Percentiles rank a stretch among this genome's conserved stretches.
Conservation (phyloP, 2,329 filamentous ascomycete species). For the Aureobasidium leucospermi region DNA sequence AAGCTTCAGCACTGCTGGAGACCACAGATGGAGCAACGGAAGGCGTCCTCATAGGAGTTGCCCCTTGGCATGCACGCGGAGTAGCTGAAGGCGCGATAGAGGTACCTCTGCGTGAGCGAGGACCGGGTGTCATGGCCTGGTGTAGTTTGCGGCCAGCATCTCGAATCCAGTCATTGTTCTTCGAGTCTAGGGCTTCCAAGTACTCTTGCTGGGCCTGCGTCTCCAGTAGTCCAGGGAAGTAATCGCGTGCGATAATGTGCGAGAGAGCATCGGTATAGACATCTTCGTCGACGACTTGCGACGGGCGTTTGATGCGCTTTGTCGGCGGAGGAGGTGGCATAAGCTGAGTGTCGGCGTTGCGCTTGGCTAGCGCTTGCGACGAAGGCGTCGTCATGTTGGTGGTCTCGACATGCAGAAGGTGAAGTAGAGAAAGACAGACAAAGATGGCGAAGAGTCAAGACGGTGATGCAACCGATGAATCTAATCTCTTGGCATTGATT, state of each 20-base stretch:
- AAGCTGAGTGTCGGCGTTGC: constrained; percentile 56
- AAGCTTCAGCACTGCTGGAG: constrained; percentile 29
- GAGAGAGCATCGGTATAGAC: constrained; percentile 85
- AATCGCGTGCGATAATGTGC: constrained; percentile 92
- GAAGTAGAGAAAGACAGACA: background rate
- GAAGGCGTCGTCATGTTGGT: constrained; percentile 4
- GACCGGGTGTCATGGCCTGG: constrained; percentile 75
- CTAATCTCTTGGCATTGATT: background rate
- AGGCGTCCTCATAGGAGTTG: constrained; percentile 52
- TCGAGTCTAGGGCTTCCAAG: constrained; percentile 80
- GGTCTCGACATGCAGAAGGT: background rate
- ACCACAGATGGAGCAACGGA: constrained; percentile 44
- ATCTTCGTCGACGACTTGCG: constrained; percentile 85
- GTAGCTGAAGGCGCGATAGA: constrained; percentile 39
- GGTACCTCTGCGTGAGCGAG: constrained; percentile 36
- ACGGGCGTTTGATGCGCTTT: constrained; percentile 87
- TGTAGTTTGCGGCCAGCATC: constrained; percentile 58
- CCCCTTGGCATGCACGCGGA: constrained; percentile 57
- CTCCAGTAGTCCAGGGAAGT: constrained; percentile 86
- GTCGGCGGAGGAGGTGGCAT: constrained; percentile 82
- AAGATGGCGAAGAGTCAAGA: background rate
- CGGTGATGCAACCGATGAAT: background rate
- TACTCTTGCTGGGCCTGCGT: constrained; percentile 86
- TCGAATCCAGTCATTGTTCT: constrained; percentile 76
- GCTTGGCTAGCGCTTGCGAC: constrained; percentile 54